Evolutionary conservation across 306 rosid genomes (phyloP), one percentile per base, ranked within the genome.

Genomic region (Cicer chorassanicum): DNA sequence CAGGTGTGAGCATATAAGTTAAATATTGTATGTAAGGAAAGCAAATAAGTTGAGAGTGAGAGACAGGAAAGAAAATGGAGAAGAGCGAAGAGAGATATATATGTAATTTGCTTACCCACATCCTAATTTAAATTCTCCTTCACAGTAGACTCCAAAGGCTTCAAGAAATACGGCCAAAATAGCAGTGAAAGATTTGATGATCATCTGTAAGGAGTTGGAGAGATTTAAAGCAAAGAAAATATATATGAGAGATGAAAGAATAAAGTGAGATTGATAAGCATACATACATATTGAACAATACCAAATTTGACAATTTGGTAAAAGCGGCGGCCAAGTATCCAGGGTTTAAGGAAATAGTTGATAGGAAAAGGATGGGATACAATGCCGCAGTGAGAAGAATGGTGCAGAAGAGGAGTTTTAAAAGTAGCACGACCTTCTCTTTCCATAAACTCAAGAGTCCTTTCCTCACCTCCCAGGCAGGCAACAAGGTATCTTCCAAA

Each of bases 201-300:
- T 70, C 99, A 92, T 95, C 99, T 94, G 99, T 75, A 81, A 76
- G 65, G 56, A 54, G 82, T 62, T 67, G 67, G 76, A 67, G 56
- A 79, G 62, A 46, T 73, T 74, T 55, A 65, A 63, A 72, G 75
- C 3, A 55, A 72, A 76, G 48, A 24, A 73, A 68, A 40, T 3
- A 77, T 15, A 45, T 54, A 76, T 11, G 2, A 42, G 9, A 16
- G 36, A 71, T 16, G 16, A 62, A 61, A 46, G 55, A 55, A 39
- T 8, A 73, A 70, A 62, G 84, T 36, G 65, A 77, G 53, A 49
- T n/a, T 38, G 54, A 74, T 79, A 60, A 83, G 75, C 94, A 81
- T 94, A 94, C 99, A 92, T 94, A 94, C 99, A 95, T 95, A 95
- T 86, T 95, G 99, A 81, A 95, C 93, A 76, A 95, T 95, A 81